phyloP scores from a whole-genome alignment of 768 basidiomycete genomes.

The Boletus tylopilopsis region DNA sequence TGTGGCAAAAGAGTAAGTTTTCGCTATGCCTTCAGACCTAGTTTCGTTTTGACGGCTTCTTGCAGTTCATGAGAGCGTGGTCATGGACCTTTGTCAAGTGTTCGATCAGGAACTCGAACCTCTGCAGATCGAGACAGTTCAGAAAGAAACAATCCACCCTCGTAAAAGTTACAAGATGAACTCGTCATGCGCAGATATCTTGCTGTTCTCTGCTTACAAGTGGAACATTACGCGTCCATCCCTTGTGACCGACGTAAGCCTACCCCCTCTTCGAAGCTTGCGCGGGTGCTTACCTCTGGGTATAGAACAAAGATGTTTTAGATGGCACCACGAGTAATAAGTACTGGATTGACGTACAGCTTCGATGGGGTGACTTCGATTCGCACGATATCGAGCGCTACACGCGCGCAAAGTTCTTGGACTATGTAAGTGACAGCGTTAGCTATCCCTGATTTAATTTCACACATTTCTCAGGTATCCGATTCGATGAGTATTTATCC shows the following conservation, averaged over 20 bases:
- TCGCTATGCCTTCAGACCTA: constrained; percentile 8
- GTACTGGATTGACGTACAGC: constrained; percentile 96
- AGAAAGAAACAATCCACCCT: constrained; percentile 99
- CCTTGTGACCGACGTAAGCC: constrained; percentile 83
- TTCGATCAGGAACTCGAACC: constrained; percentile 99
- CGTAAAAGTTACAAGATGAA: constrained; percentile 99
- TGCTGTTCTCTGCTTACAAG: constrained; percentile 95
- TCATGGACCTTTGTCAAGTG: constrained; percentile 97
- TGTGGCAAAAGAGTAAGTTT: constrained; percentile 97
- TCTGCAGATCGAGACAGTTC: constrained; percentile 97
- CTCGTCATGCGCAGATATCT: constrained; percentile 97
- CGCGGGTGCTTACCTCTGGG: constrained; percentile 8
- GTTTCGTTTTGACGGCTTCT: constrained; percentile 8
- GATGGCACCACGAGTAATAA: constrained; percentile 99
- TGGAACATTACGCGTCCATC: constrained; percentile 99
- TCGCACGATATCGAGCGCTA: constrained; percentile 99
- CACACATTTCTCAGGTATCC: constrained; percentile 53
- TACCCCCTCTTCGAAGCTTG: neutral
- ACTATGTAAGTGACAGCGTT: constrained; percentile 61
- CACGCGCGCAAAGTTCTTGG: constrained; percentile 97
- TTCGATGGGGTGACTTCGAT: constrained; percentile 98
- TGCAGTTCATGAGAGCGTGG: constrained; percentile 83
- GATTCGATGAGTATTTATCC: constrained; percentile 99
- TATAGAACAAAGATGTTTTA: constrained; percentile 84
- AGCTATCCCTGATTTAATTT: neutral